phyloP scores from a whole-genome alignment of 345 rosid species.

The Melastoma malabathricum region DNA sequence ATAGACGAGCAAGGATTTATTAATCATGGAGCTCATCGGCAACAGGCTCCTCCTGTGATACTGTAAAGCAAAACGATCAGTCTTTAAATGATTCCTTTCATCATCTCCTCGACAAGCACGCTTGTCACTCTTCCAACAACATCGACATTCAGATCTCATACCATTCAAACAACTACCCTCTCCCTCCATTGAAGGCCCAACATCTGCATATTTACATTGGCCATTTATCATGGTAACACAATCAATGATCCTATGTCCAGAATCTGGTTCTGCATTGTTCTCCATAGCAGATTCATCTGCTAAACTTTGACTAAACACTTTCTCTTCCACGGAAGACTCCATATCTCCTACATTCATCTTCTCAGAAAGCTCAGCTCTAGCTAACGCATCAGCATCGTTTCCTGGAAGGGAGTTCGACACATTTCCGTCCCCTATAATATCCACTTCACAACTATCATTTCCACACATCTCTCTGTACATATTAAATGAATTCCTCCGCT shows the following conservation, averaged over 20 bases:
- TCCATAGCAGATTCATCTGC: too few relatives aligned
- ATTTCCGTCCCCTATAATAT: too few relatives aligned
- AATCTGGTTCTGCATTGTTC: neutral
- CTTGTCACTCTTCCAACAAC: constrained; percentile 7
- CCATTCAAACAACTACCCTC: constrained; percentile 16
- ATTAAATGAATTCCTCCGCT: neutral
- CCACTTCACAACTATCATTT: too few relatives aligned
- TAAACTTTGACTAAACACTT: too few relatives aligned
- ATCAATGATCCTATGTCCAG: neutral
- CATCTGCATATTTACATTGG: neutral
- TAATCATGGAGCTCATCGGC: too few relatives aligned
- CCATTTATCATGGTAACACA: neutral
- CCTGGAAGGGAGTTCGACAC: too few relatives aligned
- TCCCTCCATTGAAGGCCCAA: constrained; percentile 11
- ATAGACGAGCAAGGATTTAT: too few relatives aligned
- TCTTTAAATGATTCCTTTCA: constrained; percentile 4
- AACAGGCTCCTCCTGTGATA: constrained; percentile 15
- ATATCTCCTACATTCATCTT: neutral
- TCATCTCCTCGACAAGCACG: constrained; percentile 4
- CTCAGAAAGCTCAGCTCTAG: neutral
- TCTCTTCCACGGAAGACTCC: neutral
- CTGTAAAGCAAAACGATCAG: constrained; percentile 23
- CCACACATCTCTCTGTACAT: too few relatives aligned
- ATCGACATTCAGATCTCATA: constrained; percentile 8
- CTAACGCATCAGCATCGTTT: too few relatives aligned